These are phyloP conservation scores for Hypoxylon trugodes DNA, from an alignment of 495 filamentous ascomycete genomes.

Conservation along the genomic window DNA sequence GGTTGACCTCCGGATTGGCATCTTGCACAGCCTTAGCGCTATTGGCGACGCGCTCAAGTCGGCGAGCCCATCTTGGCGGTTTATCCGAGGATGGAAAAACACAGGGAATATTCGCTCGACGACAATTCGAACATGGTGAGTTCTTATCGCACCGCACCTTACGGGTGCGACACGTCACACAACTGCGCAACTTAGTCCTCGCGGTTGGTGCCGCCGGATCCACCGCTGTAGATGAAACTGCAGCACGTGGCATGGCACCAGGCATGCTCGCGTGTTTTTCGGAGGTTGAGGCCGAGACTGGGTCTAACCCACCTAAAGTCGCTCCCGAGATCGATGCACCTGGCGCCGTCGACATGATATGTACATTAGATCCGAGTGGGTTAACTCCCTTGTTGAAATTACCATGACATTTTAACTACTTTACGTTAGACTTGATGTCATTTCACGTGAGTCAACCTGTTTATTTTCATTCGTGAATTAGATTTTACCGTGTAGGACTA, in stretches of 20 bases:
- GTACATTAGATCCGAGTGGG: background rate
- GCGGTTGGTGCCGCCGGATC: no score
- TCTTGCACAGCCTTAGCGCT: conserved; percentile 28
- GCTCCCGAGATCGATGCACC: background rate
- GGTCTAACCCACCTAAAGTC: background rate
- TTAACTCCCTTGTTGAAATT: background rate
- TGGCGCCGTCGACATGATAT: conserved; percentile 13
- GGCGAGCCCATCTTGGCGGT: conserved; percentile 63
- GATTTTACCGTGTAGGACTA: no score
- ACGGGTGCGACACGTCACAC: conserved; percentile 63
- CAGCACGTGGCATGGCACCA: background rate
- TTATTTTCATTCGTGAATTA: no score
- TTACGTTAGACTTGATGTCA: background rate
- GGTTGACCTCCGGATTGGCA: conserved; percentile 35
- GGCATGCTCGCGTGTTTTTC: conserved; percentile 14
- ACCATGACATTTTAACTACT: background rate
- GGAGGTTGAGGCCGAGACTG: background rate
- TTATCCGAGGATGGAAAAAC: conserved; percentile 58
- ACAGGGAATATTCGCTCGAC: conserved; percentile 64
- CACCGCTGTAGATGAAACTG: background rate
- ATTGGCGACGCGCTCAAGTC: conserved; percentile 46
- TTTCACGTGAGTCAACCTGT: background rate
- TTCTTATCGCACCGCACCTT: conserved; percentile 71
- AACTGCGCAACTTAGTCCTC: conserved; percentile 66
- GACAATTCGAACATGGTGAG: conserved; percentile 67